Evolutionary conservation across 768 basidiomycete genomes (phyloP), one percentile per base, ranked within the genome.

Genomic region (Rhizopogon roseolus): DNA sequence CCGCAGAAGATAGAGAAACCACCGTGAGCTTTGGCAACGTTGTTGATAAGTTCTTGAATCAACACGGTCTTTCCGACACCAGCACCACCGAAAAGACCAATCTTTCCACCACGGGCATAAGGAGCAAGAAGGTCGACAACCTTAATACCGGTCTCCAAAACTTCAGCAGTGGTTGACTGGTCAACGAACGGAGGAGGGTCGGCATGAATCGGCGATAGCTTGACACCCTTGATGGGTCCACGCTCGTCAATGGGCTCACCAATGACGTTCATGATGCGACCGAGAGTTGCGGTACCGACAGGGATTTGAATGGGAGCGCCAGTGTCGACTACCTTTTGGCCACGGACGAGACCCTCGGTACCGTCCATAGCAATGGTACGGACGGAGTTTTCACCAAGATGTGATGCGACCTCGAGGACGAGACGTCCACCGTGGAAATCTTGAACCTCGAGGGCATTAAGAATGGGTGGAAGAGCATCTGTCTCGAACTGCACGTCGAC

Each of bases 311-410:
- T 99, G 73, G 97, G 97, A 49, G 87, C 79, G 70, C 97, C 97
- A 39, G 96, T 97, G 76, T 98, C 97, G 66, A 97, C 68, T 67
- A 98, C 97, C 79, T 86, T 93, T 73, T 95, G 90, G 48, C 97
- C 97, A 76, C 97, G 94, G 61, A 99, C 95, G 68, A 99, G 91
- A 90, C 97, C 97, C 76, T 97, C 97, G 50, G 97, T 99, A 87
- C 96, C 95, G 70, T 98, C 97, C 97, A 99, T 99, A 67, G 97
- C 97, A 83, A 99, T 99, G 74, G 93, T 96, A 66, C 97, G 92
- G 72, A 97, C 94, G 27, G 94, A 90, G 83, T 98, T 98, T 80
- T 98, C 97, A 72, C 97, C 97, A 53, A 99, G 80, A 72, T 99
- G 97, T 57, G 94, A 93, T 59, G 97, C 91, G 66, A 99, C 97